Base-by-base conservation (phyloP, 495 filamentous ascomycete genomes). In the Geoglossum glabrum region DNA sequence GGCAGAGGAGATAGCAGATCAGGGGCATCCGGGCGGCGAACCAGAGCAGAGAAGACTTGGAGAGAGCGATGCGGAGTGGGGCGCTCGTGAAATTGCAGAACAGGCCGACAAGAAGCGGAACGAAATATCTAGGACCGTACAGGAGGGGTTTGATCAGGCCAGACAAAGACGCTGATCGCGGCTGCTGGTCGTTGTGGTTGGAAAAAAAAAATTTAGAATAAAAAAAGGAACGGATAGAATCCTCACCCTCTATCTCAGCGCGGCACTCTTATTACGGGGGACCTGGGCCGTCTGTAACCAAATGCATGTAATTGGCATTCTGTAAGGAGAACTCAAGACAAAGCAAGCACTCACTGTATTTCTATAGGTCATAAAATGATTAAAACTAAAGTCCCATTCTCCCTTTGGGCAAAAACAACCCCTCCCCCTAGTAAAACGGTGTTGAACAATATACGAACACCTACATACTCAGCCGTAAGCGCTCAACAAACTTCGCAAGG, bases 71-170 rank as follows among this genome's bases (percentile, higher is more conserved):
- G 52, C 52, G 34, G 54, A 57, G 40, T 60, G 54, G 21, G 57
- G 43, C 27, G 19, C 43, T 9, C 36, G 40, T 1, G 52, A 56
- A 13, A 33, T 45, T 51, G 26, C 34, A 15, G 56, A 62, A 46
- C 54, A 45, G 19, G 40, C 54, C 19, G 17, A 27, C 4, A 56
- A 49, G 56, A 45, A 33, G 28, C 17, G 27, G 28, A 71, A 74
- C 40, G 70, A 74, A 51, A 71, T 79, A 57, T 71, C 72, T 25
- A 68, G 74, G 60, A 73, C 66, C 54, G 74, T 79, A 50, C 63
- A 79, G 54, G 72, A 76, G 56, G 66, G 72, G 0, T 79, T 83
- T 61, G 76, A 80, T 27, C 66, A 77, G 59, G 67, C 72, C 56
- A 72, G 70, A 58, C 64, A 70, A 57, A 71, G 73, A 64, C 63